phyloP scores from a whole-genome alignment of 2,329 filamentous ascomycete genomes.

The Epichloe gansuensis region DNA sequence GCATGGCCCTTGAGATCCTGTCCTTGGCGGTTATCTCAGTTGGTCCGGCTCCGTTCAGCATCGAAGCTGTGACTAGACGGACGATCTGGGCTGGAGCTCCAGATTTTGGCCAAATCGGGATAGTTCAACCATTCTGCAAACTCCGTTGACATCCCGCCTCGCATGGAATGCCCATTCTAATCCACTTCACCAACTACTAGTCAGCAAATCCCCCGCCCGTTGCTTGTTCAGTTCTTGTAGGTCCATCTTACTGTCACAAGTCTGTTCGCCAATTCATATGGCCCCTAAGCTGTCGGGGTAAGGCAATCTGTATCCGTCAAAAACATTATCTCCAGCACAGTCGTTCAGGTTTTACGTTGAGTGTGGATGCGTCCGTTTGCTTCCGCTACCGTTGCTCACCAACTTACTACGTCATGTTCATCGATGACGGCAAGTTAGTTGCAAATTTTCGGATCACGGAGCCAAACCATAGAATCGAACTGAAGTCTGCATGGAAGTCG shows the following conservation, averaged over 20 bases:
- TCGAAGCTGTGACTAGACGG: too few relatives aligned
- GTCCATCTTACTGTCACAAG: neutral
- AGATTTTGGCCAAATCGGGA: too few relatives aligned
- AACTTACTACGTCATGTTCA: too few relatives aligned
- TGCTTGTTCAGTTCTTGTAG: too few relatives aligned
- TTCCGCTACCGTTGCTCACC: too few relatives aligned
- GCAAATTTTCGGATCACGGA: too few relatives aligned
- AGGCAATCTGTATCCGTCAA: neutral
- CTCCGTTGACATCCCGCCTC: neutral
- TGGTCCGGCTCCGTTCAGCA: neutral
- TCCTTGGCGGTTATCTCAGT: neutral
- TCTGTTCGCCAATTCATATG: neutral
- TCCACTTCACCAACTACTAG: neutral
- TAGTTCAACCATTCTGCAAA: neutral
- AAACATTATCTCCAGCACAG: too few relatives aligned
- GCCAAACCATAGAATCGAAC: too few relatives aligned
- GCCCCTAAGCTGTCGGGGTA: neutral
- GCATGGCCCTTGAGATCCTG: neutral
- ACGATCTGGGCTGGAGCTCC: neutral
- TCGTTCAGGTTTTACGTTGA: neutral
- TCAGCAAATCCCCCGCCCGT: too few relatives aligned
- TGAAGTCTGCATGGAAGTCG: too few relatives aligned
- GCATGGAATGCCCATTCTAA: too few relatives aligned
- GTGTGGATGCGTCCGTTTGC: neutral
- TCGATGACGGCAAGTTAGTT: too few relatives aligned